phyloP scores from a whole-genome alignment of 257 asterid species.

The Verbascum thapsus region DNA sequence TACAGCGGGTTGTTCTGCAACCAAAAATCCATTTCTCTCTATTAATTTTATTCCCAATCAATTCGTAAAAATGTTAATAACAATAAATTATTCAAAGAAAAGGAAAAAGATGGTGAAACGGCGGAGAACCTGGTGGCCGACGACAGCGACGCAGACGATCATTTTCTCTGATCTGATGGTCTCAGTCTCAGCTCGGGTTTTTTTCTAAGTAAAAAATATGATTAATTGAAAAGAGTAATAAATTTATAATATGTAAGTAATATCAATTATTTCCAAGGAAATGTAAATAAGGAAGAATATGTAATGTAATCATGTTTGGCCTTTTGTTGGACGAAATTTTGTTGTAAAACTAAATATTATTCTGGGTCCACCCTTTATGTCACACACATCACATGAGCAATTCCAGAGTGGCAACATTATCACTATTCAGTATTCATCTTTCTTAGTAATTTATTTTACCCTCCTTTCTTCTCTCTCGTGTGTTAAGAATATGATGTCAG shows the following conservation, averaged over 20 bases:
- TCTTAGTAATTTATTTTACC: background rate
- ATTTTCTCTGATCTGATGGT: slow-evolving; percentile 32
- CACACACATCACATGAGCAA: slow-evolving; percentile 1
- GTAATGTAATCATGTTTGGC: background rate
- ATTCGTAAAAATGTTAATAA: background rate
- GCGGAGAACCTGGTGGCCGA: slow-evolving; percentile 91
- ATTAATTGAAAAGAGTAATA: too few relatives aligned
- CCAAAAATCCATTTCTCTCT: slow-evolving; percentile 7
- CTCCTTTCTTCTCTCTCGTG: too few relatives aligned
- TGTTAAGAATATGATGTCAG: too few relatives aligned
- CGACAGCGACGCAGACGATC: slow-evolving; percentile 99
- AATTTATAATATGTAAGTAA: too few relatives aligned
- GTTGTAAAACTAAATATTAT: background rate
- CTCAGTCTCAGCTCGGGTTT: too few relatives aligned
- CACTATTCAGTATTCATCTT: background rate
- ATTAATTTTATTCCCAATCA: background rate
- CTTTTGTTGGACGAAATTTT: slow-evolving; percentile 27
- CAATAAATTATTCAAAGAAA: too few relatives aligned
- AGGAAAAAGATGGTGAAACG: background rate
- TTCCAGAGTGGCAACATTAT: slow-evolving; percentile 14
- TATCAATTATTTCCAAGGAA: too few relatives aligned
- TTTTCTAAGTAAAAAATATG: too few relatives aligned
- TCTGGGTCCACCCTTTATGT: too few relatives aligned
- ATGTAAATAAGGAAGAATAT: too few relatives aligned
- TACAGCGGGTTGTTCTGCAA: slow-evolving; percentile 92